Evolutionary conservation across 345 rosid species (phyloP), one percentile per base, ranked within the genome.

Genomic region (Tarenaya hassleriana): DNA sequence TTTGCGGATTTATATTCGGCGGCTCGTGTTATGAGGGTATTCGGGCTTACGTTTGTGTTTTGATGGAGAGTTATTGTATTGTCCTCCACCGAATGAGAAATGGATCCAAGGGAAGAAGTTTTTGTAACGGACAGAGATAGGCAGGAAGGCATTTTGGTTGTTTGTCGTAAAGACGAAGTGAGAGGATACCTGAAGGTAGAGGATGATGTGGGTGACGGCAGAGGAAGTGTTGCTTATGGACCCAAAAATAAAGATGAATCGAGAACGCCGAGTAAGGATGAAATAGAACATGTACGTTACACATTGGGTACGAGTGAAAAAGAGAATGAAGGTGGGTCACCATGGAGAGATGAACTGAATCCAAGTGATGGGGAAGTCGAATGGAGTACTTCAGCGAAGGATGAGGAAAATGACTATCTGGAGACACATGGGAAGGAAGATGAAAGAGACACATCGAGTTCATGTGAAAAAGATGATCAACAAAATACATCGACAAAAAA

Each of bases 141-240:
- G 61, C 52, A 48, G 66, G 71, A 64, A 67, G 57, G 60, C 7
- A 61, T 60, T 9, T 60, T 67, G 51, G 66, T 61, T 0, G 38
- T 67, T 67, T 66, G 27, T 35, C 51, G 61, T 14, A 24, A 41
- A 34, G 71, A 66, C 37, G 70, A 53, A 1, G 5, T 52, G 1
- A 19, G 53, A 47, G 19, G 66, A 11, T 67, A 54, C 40, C 17
- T 52, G 12, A 66, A 52, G 60, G n/a, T n/a, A n/a, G 53, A 59
- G 40, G 24, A 12, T 40, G 61, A 53, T 59, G 60, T 45, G 31
- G 50, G 40, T 19, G 61, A 21, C 41, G 54, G 9, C 1, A 12
- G 24, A 11, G 27, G 10, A 7, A 18, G 8, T 45, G 49, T 50
- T 16, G 58, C 11, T 20, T 46, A 31, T 40, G 52, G 52, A 37